A percentile compares a stretch with the other conserved stretches of the same genome.
phyloP scores from a whole-genome alignment of 805 yeast genomes.

The Grigorovia humatica region DNA sequence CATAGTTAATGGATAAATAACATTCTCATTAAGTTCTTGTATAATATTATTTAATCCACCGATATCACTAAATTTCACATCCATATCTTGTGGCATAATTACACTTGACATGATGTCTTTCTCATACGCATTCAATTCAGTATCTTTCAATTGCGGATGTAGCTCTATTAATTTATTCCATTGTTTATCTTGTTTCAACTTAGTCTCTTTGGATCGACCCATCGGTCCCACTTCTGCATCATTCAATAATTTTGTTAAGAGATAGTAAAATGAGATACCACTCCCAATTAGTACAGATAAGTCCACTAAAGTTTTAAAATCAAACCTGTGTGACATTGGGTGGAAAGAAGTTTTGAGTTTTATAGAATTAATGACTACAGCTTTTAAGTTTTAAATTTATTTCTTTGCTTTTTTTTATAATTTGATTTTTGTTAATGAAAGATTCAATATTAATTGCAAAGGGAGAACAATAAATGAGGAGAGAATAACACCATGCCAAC shows the following conservation, averaged over 20 bases:
- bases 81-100: slow-evolving; percentile 75
- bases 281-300: slow-evolving; percentile 48
- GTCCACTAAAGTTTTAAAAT: slow-evolving; percentile 35
- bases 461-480: no score
- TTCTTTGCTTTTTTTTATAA: background rate
- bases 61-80: slow-evolving; percentile 64
- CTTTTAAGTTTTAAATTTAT: background rate
- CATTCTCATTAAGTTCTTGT: slow-evolving; percentile 79
- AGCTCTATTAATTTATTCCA: slow-evolving; percentile 45
- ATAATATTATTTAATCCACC: slow-evolving; percentile 82
- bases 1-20: slow-evolving; percentile 70
- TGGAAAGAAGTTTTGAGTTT: no score
- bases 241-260: slow-evolving; percentile 36
- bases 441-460: no score
- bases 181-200: slow-evolving; percentile 48
- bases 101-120: slow-evolving; percentile 65
- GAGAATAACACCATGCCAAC: no score
- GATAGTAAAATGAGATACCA: slow-evolving; percentile 58
- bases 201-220: slow-evolving; percentile 43
- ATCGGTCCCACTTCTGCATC: slow-evolving; percentile 36
- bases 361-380: background rate
- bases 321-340: slow-evolving; percentile 28
- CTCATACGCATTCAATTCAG: slow-evolving; percentile 60
- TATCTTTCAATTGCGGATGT: slow-evolving; percentile 46
- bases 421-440: no score